A percentile compares a stretch with the other conserved stretches of the same genome.
Evolutionary conservation across 2,329 filamentous ascomycete species (phyloP).

Genomic region (Triangularia verruculosa): DNA sequence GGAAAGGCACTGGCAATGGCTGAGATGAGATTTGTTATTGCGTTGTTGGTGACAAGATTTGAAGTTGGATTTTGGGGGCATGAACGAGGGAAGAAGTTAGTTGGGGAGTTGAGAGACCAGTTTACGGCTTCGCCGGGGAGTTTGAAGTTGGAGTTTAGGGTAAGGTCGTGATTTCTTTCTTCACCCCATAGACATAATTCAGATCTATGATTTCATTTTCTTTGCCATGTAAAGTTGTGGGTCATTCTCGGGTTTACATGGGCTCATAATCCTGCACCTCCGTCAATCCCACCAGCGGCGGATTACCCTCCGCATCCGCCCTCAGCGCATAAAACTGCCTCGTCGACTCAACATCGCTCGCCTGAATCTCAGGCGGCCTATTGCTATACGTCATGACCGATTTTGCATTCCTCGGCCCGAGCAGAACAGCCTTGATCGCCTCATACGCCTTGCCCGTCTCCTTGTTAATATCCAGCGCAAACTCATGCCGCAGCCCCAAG

Average conservation of each 20-base stretch:
- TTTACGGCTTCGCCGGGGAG: not conserved
- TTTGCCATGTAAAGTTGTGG: too few relatives aligned
- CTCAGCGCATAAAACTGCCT: conserved; percentile 3
- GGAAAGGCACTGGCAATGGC: not conserved
- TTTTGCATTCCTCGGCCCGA: not conserved
- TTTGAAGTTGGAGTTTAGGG: not conserved
- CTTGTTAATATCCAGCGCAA: not conserved
- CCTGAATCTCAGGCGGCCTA: not conserved
- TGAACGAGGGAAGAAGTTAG: not conserved
- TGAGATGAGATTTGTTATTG: not conserved
- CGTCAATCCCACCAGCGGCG: not conserved
- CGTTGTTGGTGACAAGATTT: not conserved
- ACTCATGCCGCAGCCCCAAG: not conserved
- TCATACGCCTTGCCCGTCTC: not conserved
- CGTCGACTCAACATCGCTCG: not conserved
- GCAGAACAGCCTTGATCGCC: not conserved
- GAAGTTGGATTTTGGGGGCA: not conserved
- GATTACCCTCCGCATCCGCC: not conserved
- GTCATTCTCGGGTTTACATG: not conserved
- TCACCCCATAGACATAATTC: too few relatives aligned
- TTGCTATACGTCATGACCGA: conserved; percentile 1
- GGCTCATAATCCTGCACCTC: conserved; percentile 3
- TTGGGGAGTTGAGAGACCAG: not conserved
- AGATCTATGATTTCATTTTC: too few relatives aligned
- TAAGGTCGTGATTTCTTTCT: too few relatives aligned